Percentiles rank a stretch among this genome's conserved stretches.
These are phyloP conservation scores for Calonectria crousiana DNA, from an alignment of 2,329 filamentous ascomycete species.

Conservation along the genomic window DNA sequence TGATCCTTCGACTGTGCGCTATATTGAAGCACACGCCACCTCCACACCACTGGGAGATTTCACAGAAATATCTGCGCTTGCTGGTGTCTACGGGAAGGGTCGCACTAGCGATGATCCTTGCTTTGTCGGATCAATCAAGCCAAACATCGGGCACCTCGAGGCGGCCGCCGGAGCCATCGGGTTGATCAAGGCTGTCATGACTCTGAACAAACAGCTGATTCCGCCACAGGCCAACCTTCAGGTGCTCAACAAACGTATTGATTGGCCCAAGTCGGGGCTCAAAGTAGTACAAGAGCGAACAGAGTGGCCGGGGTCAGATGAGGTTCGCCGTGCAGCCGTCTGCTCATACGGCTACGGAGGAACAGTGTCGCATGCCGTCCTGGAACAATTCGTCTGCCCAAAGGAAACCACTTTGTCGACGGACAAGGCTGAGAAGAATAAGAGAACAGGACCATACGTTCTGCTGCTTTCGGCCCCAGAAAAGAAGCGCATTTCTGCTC, in stretches of 20 bases:
- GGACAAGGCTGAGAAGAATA: too few species aligned
- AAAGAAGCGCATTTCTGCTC: not conserved
- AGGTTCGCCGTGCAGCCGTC: not conserved
- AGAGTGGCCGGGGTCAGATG: not conserved
- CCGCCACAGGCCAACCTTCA: not conserved
- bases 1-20: constrained; percentile 58
- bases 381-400: not conserved
- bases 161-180: not conserved
- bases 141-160: not conserved
- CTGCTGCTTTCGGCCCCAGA: not conserved
- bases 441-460: not conserved
- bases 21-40: constrained; percentile 91
- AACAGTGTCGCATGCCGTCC: not conserved
- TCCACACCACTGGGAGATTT: constrained; percentile 88
- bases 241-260: not conserved
- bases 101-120: not conserved
- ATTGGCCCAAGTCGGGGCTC: not conserved
- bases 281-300: not conserved
- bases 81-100: not conserved
- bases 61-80: constrained; percentile 62
- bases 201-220: not conserved
- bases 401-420: not conserved
- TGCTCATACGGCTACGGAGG: not conserved
- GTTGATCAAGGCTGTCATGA: not conserved
- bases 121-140: not conserved